These are phyloP conservation scores for Malassezia obtusa DNA, from an alignment of 1,284 basidiomycete species.

Conservation along the genomic window DNA sequence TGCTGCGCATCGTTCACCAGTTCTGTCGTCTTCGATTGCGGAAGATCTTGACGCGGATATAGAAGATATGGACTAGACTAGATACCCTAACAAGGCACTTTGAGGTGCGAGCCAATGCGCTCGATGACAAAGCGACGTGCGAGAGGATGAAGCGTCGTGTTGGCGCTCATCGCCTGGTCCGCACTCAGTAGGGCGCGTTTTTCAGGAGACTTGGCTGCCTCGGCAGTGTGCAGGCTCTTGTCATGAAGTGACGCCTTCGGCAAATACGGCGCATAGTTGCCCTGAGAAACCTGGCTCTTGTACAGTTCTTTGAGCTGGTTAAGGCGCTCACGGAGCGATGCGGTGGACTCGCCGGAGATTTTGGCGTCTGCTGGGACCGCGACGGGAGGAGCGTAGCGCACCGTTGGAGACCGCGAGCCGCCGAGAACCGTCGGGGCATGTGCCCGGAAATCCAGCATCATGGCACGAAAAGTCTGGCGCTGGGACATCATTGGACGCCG, in stretches of 20 bases:
- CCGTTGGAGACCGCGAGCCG: background rate
- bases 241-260: background rate
- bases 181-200: background rate
- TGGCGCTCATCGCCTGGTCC: conserved; percentile 11
- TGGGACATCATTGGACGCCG: background rate
- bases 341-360: background rate
- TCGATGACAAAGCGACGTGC: conserved; percentile 13
- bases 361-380: conserved; percentile 1
- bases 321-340: background rate
- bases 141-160: conserved; percentile 9
- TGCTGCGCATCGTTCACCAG: conserved; percentile 16
- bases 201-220: background rate
- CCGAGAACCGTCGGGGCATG: background rate
- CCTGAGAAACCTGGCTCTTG: background rate
- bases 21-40: conserved; percentile 17
- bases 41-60: conserved; percentile 31
- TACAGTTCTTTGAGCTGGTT: background rate
- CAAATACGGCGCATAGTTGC: conserved; percentile 13
- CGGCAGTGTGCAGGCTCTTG: background rate
- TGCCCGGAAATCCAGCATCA: conserved; percentile 9
- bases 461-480: conserved; percentile 1
- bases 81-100: conserved; percentile 6
- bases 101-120: conserved; percentile 7
- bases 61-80: conserved; percentile 27
- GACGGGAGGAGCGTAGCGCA: conserved; percentile 9